Base-by-base conservation (phyloP, 2,329 filamentous ascomycete species). In the Venturia carpophila region DNA sequence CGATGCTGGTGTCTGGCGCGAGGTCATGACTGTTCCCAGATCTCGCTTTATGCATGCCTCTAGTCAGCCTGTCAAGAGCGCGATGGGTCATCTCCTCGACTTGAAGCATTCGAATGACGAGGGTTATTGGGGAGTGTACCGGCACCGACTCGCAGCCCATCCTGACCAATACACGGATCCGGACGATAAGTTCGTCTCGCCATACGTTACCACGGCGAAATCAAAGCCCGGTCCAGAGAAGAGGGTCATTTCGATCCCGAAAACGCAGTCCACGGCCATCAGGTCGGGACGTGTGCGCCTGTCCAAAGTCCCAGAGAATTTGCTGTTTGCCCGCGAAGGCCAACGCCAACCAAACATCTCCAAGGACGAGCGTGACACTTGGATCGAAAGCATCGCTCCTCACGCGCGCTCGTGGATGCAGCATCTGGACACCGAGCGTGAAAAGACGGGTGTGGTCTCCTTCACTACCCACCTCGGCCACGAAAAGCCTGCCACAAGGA, bases 31-130 rank as follows among this genome's bases (percentile, higher is more conserved):
- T 37, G 30, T 58, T 13, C 52, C 52, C 27, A 58, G 37, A 5
- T 58, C 52, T 21, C 52, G 52, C 52, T 58, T 58, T 21, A 58
- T 58, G 52, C 52, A 58, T 37, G 52, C 52, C n/a, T 58, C 52
- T 34, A 58, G 52, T 58, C 52, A 58, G 9, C 52, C 52, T n/a
- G 52, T 58, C 4, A 37, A 34, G 30, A 58, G 52, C 37, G 52
- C 27, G 15, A 58, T 58, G 30, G 52, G 27, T 11, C 52, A 58
- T 37, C 52, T 58, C 15, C 52, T 58, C 27, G 52, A 58, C 2
- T 37, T 58, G 52, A 37, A 58, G 52, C 52, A 58, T 19, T 58
- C 52, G 9, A 39, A 58, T 15, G 52, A 58, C 10, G 52, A 58
- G 19, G 52, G 52, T 11, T 58, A 58, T 37, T 58, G 52, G 52